phyloP scores from a whole-genome alignment of 768 basidiomycete species.

The Agrocybe chaxingu region DNA sequence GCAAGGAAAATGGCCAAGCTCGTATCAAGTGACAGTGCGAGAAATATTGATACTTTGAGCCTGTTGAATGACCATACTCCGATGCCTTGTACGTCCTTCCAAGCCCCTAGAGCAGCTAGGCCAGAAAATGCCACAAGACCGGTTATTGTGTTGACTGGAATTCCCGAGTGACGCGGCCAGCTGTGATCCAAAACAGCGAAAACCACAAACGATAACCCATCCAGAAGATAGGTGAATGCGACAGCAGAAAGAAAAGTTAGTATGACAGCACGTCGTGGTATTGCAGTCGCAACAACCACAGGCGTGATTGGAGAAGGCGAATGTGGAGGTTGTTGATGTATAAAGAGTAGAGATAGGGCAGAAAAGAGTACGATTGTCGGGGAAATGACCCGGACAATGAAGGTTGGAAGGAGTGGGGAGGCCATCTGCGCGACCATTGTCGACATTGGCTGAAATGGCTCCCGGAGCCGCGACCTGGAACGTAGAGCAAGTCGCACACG shows the following conservation, averaged over 20 bases:
- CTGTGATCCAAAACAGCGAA: constrained; percentile 59
- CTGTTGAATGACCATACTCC: constrained; percentile 64
- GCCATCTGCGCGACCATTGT: constrained; percentile 13
- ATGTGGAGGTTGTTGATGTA: constrained; percentile 41
- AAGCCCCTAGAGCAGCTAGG: constrained; percentile 71
- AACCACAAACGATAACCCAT: constrained; percentile 71
- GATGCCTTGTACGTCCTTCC: constrained; percentile 73
- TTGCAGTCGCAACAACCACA: constrained; percentile 68
- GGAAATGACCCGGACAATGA: constrained; percentile 61
- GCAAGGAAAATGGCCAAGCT: constrained; percentile 39
- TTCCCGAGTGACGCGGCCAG: constrained; percentile 63
- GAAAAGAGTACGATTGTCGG: constrained; percentile 64
- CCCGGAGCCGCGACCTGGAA: constrained; percentile 13
- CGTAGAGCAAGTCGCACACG: constrained; percentile 11
- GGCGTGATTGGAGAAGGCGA: constrained; percentile 68
- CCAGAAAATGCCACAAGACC: constrained; percentile 71
- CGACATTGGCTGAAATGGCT: constrained; percentile 13
- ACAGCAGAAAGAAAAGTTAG: constrained; percentile 65
- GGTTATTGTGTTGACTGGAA: constrained; percentile 64
- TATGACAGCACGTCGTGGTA: constrained; percentile 77
- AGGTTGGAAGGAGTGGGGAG: constrained; percentile 33
- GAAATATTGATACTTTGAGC: constrained; percentile 46
- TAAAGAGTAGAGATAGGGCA: constrained; percentile 55
- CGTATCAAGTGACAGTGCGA: too few relatives aligned
- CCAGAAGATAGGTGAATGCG: constrained; percentile 72